Base-by-base conservation (phyloP, 2,329 filamentous ascomycete species). In the Cytospora schulzeri region DNA sequence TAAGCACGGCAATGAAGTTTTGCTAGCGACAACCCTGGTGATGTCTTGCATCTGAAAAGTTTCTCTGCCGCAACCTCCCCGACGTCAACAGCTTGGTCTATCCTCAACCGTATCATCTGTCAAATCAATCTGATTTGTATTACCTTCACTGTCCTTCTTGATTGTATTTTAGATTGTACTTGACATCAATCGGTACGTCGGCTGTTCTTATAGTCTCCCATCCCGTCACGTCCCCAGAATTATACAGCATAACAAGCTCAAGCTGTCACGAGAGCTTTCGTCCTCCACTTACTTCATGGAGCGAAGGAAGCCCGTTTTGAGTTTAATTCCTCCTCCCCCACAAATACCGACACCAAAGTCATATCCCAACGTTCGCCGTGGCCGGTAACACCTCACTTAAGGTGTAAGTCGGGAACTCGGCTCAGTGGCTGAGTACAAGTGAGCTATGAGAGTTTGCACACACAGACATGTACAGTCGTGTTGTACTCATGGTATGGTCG, bases 1-100 rank as follows among this genome's bases (percentile, higher is more conserved):
- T 22, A 48, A 14, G 9, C n/a, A 31, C 19, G 11, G 9, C 24
- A 11, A 48, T 12, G 45, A 48, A 48, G 45, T 22, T 48, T 24
- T 12, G 22, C 55, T 51, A 61, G 55, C 24, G 52, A 55, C 57
- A 41, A 33, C 65, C 62, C 65, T 65, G 57, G 57, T 61, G 65
- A 64, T 64, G 63, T 59, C 38, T 54, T 38, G 38, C 31, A 52
- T 51, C 38, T 58, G 57, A 66, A 64, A 66, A 64, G 45, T 66
- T 66, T 66, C 62, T 66, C 57, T 52, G 54, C 45, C 45, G 45
- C 22, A 41, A 60, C 57, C n/a, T 31, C 26, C 48, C 48, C 28
- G 48, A 31, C 57, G 35, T 50, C 54, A 57, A 55, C 57, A 61
- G 35, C 57, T 45, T 15, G 26, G 19, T n/a, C 14, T 28, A 14